These are phyloP conservation scores for Coemansia sp. DNA, from an alignment of 192 early-diverging fungal genomes.

Conservation along the genomic window DNA sequence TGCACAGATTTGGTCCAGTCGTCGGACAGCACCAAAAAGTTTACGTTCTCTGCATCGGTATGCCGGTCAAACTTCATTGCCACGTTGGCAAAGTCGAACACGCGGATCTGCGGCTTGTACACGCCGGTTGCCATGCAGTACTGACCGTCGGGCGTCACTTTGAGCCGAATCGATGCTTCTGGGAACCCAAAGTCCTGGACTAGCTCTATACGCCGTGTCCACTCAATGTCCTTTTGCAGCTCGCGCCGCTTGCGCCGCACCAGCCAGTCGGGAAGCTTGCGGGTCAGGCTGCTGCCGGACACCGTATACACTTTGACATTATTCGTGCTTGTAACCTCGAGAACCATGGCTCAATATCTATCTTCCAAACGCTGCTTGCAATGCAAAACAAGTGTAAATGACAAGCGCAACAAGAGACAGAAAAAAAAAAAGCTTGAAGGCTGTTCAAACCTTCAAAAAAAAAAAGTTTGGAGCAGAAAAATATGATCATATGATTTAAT, in stretches of 20 bases:
- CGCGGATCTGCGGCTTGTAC: constrained; percentile 98
- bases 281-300: constrained; percentile 70
- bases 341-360: constrained; percentile 65
- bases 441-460: too few species aligned
- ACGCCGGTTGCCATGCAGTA: constrained; percentile 92
- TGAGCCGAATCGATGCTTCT: constrained; percentile 83
- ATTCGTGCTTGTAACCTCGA: constrained; percentile 85
- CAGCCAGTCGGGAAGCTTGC: constrained; percentile 91
- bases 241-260: constrained; percentile 79
- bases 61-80: constrained; percentile 99
- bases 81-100: constrained; percentile 88
- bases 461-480: too few species aligned
- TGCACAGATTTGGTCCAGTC: constrained; percentile 98
- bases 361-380: too few species aligned
- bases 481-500: too few species aligned
- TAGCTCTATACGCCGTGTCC: constrained; percentile 86
- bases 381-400: too few species aligned
- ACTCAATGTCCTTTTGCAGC: constrained; percentile 87
- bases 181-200: constrained; percentile 99
- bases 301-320: constrained; percentile 92
- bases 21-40: constrained; percentile 81
- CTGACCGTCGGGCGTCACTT: constrained; percentile 81
- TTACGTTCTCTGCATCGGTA: constrained; percentile 89
- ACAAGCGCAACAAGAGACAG: too few species aligned
- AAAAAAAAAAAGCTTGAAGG: too few species aligned